Conservation (phyloP, 305 asterid species). For the Fraxinus nigra region DNA sequence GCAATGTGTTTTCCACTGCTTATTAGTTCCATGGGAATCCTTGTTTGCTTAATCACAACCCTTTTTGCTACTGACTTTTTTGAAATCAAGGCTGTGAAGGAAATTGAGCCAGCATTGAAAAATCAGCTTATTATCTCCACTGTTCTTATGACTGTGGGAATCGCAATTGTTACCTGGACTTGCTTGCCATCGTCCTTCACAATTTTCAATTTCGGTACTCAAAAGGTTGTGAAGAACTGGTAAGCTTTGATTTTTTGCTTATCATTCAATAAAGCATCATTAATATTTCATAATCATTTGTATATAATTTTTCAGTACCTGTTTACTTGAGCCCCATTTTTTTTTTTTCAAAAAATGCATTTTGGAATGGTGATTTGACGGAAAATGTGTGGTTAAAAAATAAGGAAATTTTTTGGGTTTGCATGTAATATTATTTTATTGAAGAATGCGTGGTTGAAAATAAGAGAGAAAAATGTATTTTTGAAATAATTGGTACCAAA, state of each 20-base stretch:
- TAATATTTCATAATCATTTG: background rate
- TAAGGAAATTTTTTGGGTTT: too few relatives aligned
- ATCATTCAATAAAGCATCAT: background rate
- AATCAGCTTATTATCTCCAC: constrained; percentile 72
- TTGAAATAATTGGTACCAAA: too few relatives aligned
- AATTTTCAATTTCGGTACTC: constrained; percentile 66
- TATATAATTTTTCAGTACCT: background rate
- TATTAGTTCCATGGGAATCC: constrained; percentile 80
- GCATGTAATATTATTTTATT: too few relatives aligned
- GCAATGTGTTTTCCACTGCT: constrained; percentile 77
- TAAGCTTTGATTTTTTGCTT: constrained; percentile 26
- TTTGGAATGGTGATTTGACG: too few relatives aligned
- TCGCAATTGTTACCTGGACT: constrained; percentile 61
- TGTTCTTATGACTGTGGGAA: constrained; percentile 57
- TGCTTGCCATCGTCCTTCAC: constrained; percentile 67
- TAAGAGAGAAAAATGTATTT: too few relatives aligned
- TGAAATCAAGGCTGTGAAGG: constrained; percentile 67
- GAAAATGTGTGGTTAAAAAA: too few relatives aligned
- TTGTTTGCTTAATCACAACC: constrained; percentile 74
- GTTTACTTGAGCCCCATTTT: too few relatives aligned
- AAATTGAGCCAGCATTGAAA: constrained; percentile 70
- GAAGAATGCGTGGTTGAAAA: too few relatives aligned
- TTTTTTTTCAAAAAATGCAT: too few relatives aligned
- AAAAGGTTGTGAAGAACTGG: constrained; percentile 76
- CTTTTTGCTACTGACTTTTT: constrained; percentile 73